Evolutionary conservation across 805 yeast species (phyloP), one percentile per base, ranked within the genome.

Genomic region (Isabelozyma heimii): DNA sequence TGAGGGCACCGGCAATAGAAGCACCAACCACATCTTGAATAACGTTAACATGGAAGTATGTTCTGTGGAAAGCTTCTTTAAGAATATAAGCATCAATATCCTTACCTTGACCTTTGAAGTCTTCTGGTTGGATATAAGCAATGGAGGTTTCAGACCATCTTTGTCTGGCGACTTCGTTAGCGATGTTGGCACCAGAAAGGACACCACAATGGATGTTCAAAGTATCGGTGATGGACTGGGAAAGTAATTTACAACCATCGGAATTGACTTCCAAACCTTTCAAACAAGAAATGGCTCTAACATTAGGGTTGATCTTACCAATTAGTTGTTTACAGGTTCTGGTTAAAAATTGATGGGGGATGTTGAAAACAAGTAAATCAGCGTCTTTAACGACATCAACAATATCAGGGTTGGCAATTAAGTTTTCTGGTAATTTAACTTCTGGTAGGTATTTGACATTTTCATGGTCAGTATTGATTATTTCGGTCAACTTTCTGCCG

Each of bases 81-180:
- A 92, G 76, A 33, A 87, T 81, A 40, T 68, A 67, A 54, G 83
- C 82, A 66, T 89, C 95, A 50, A 89, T 82, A 63, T 88, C 95
- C 53, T 72, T 65, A 49, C 91, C 91, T 45, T 73, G 72, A 47
- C 87, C 87, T 54, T 76, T 71, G 74, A 76, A 85, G 69, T 90
- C 89, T 26, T 65, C 64, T 49, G 97, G 97, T 20, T 77, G 62
- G 49, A 80, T 83, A 75, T 89, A 94, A 17, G 97, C 99, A 55
- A 94, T 90, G 10, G 99, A 91, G 51, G 99, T 94, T 74, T 94
- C 99, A 15, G 97, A 91, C 95, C 96, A 94, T 72, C 87, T 87
- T 70, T 89, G 89, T 67, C 81, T 82, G 52, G 99, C 99, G 52
- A 94, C 97, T 71, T 94, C 99, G 43, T 95, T 90, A 41, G 99